These are phyloP conservation scores for Eucalyptus lansdowneana DNA, from an alignment of 345 rosid species.

Conservation along the genomic window DNA sequence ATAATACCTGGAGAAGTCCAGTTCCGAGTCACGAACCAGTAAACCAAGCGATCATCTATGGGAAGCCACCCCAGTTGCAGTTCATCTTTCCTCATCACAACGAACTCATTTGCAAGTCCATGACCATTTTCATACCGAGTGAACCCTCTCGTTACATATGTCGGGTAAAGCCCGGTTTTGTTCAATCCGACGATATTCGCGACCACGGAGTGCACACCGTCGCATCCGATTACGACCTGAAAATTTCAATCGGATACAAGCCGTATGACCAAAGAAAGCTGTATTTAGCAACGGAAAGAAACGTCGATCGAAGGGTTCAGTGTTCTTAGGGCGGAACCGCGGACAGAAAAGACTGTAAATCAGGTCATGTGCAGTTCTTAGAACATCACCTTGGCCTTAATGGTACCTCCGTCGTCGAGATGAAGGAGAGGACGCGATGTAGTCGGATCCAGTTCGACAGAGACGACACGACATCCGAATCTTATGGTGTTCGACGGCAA, in stretches of 20 bases:
- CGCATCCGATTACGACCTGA: slow-evolving; percentile 2
- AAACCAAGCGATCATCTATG: not conserved
- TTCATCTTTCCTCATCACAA: not conserved
- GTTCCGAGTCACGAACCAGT: slow-evolving; percentile 9
- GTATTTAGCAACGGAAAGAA: not conserved
- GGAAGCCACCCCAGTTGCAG: slow-evolving; percentile 8
- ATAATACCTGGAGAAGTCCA: slow-evolving; percentile 9
- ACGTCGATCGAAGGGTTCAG: not conserved
- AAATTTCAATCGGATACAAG: not conserved
- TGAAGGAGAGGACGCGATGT: slow-evolving; percentile 1
- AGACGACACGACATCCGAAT: slow-evolving; percentile 12
- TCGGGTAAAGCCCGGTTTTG: not conserved
- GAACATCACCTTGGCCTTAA: slow-evolving; percentile 6
- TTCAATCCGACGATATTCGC: not conserved
- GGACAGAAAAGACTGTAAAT: not conserved
- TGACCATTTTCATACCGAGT: not conserved
- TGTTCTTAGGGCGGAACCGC: not conserved
- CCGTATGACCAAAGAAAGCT: not conserved
- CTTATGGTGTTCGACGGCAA: slow-evolving; percentile 23
- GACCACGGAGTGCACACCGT: not conserved
- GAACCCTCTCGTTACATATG: not conserved
- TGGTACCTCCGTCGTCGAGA: slow-evolving; percentile 3
- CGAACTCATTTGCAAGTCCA: not conserved
- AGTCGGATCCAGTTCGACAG: not conserved
- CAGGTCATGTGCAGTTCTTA: not conserved